phyloP scores from a whole-genome alignment of 164 flowering plant genomes.

The Pachysandra terminalis region DNA sequence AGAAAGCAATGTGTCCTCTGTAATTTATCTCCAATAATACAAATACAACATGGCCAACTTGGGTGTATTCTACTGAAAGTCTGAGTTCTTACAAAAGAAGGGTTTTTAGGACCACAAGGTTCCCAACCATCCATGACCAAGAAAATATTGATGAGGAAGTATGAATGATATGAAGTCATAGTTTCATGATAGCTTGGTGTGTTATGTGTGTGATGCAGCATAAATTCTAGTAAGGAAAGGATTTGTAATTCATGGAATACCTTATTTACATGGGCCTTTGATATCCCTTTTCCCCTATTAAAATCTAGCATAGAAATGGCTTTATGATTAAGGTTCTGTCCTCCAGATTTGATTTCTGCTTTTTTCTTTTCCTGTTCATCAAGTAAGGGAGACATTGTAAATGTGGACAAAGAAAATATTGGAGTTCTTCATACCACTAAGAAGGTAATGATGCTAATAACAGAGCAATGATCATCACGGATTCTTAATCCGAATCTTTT shows the following conservation, averaged over 20 bases:
- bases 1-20: too few relatives aligned
- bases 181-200: not conserved
- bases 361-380: conserved; percentile 36
- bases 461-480: not conserved
- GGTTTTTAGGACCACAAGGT: too few relatives aligned
- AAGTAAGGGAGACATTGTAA: conserved; percentile 4
- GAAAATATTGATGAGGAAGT: not conserved
- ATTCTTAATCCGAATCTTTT: not conserved
- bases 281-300: conserved; percentile 21
- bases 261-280: conserved; percentile 35
- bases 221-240: not conserved
- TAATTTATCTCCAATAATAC: too few relatives aligned
- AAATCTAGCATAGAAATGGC: conserved; percentile 38
- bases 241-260: conserved; percentile 19
- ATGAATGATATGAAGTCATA: not conserved
- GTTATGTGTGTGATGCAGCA: not conserved
- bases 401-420: not conserved
- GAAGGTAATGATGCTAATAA: not conserved
- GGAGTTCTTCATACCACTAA: not conserved
- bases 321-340: conserved; percentile 45
- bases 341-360: conserved; percentile 26
- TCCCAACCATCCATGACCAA: too few relatives aligned
- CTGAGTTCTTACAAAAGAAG: too few relatives aligned
- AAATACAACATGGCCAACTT: too few relatives aligned
- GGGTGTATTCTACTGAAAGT: too few relatives aligned